A percentile compares a stretch with the other conserved stretches of the same genome.
Conservation (phyloP, 768 basidiomycete species). For the Strobilomyces echinocephalus region DNA sequence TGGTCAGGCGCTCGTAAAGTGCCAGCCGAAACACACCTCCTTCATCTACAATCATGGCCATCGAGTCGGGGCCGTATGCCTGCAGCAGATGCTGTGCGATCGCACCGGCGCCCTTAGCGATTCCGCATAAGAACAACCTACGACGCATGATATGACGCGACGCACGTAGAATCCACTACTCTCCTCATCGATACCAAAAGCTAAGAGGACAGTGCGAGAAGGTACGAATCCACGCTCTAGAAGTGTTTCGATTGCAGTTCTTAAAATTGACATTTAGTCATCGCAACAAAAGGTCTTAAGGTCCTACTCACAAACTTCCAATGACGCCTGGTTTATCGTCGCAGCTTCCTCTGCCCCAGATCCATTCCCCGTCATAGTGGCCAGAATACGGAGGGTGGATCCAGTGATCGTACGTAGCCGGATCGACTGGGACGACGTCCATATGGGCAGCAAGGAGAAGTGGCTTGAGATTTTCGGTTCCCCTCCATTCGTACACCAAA, state of each 20-base stretch:
- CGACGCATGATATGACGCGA: neutral
- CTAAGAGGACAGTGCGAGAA: slow-evolving; percentile 30
- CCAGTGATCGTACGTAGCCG: slow-evolving; percentile 43
- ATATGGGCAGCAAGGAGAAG: slow-evolving; percentile 46
- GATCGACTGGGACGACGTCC: slow-evolving; percentile 51
- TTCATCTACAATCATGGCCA: slow-evolving; percentile 58
- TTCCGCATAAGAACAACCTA: neutral
- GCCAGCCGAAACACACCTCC: slow-evolving; percentile 33
- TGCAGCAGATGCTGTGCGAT: slow-evolving; percentile 39
- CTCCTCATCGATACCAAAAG: slow-evolving; percentile 46
- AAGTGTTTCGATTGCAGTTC: slow-evolving; percentile 26
- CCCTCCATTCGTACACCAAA: slow-evolving; percentile 58
- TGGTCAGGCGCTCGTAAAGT: neutral
- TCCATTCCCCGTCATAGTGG: slow-evolving; percentile 38
- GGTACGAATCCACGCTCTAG: slow-evolving; percentile 29
- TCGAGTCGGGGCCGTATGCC: slow-evolving; percentile 44
- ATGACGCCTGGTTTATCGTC: slow-evolving; percentile 42
- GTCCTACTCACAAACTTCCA: slow-evolving; percentile 29
- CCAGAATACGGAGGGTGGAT: slow-evolving; percentile 48
- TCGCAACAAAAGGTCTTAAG: too few species aligned
- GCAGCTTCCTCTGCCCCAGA: slow-evolving; percentile 45
- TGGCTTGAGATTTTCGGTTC: slow-evolving; percentile 50
- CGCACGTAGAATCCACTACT: slow-evolving; percentile 36
- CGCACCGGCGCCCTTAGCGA: slow-evolving; percentile 36
- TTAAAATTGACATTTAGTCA: slow-evolving; percentile 1